A percentile compares a stretch with the other conserved stretches of the same genome.
These are phyloP conservation scores for Xylariaceae sp. DNA, from an alignment of 2,329 filamentous ascomycete genomes.

Conservation along the genomic window DNA sequence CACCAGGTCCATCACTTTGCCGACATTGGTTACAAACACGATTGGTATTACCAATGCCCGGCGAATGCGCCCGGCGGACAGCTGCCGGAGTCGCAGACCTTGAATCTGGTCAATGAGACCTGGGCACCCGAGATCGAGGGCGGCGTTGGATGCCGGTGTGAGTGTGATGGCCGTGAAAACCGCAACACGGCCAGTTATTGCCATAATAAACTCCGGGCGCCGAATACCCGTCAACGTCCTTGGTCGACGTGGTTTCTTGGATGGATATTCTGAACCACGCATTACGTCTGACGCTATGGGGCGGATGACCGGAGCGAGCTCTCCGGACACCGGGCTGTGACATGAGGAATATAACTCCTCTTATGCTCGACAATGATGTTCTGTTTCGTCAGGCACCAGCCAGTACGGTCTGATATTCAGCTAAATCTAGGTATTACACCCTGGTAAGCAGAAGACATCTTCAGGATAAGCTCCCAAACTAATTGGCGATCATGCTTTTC, in stretches of 20 bases:
- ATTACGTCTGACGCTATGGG: not conserved
- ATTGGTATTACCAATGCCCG: constrained; percentile 32
- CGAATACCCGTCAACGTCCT: constrained; percentile 31
- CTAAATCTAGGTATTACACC: not conserved
- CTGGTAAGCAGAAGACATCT: constrained; percentile 2
- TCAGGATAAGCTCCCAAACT: not conserved
- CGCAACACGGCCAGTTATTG: constrained; percentile 35
- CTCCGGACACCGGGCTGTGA: not conserved
- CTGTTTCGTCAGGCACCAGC: not conserved
- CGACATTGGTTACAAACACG: constrained; percentile 40
- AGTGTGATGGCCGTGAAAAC: constrained; percentile 34
- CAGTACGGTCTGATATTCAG: not conserved
- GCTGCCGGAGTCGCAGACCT: constrained; percentile 30
- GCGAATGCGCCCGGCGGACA: constrained; percentile 36
- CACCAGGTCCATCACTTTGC: constrained; percentile 40
- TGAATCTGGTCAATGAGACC: constrained; percentile 25
- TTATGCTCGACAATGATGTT: not conserved
- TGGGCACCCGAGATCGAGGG: constrained; percentile 32
- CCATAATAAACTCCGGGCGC: constrained; percentile 35
- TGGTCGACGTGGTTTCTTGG: constrained; percentile 32
- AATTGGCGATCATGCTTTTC: not conserved
- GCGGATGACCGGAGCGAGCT: not conserved
- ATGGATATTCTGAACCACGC: constrained; percentile 20
- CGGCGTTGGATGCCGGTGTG: constrained; percentile 40
- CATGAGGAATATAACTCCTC: not conserved